Conservation (phyloP, 108 stramenopile genomes). For the Pseudonitzschia delicatissima region DNA sequence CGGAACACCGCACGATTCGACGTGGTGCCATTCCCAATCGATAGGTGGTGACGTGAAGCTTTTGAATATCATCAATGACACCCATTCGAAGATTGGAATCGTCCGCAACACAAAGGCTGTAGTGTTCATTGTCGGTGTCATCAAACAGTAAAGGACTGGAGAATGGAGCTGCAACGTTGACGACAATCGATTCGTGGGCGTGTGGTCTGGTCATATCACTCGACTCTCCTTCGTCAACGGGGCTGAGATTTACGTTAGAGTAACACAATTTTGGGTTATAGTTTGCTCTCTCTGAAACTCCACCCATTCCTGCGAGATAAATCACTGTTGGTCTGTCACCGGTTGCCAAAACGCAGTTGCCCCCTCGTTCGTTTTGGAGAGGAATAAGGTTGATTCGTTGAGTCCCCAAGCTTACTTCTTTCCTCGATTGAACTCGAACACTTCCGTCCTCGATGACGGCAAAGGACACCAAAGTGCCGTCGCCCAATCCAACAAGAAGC, state of each 20-base stretch:
- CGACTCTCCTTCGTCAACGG: constrained; percentile 50
- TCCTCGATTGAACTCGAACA: constrained; percentile 63
- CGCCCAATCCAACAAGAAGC: constrained; percentile 95
- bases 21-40: constrained; percentile 91
- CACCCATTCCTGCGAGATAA: constrained; percentile 77
- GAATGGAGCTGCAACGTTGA: constrained; percentile 82
- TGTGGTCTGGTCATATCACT: constrained; percentile 48
- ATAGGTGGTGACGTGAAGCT: constrained; percentile 94
- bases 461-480: constrained; percentile 90
- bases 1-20: constrained; percentile 81
- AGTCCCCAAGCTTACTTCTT: constrained; percentile 92
- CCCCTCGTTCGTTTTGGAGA: constrained; percentile 56
- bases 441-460: constrained; percentile 46
- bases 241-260: constrained; percentile 88
- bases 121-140: constrained; percentile 48
- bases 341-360: constrained; percentile 90
- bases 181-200: constrained; percentile 51
- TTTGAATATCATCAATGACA: constrained; percentile 97
- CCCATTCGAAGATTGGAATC: constrained; percentile 88
- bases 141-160: constrained; percentile 62
- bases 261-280: constrained; percentile 88
- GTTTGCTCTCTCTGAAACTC: constrained; percentile 25
- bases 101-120: constrained; percentile 91
- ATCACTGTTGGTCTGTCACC: constrained; percentile 97
- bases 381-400: constrained; percentile 89